These are phyloP conservation scores for Glycine latifolia DNA, from an alignment of 306 rosid species.

Conservation along the genomic window DNA sequence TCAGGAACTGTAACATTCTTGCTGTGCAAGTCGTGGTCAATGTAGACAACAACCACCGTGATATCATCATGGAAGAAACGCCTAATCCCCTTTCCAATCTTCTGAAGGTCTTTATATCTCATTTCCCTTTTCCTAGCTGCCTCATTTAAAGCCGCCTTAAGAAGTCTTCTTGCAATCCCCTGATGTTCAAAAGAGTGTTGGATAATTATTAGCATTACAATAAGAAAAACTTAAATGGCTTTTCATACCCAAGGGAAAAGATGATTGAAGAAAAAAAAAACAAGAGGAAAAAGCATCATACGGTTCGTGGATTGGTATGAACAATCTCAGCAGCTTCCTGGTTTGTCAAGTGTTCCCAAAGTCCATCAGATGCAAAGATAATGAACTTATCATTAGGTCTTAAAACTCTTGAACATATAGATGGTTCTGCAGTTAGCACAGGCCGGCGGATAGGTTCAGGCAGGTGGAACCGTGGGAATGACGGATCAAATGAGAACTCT, in stretches of 20 bases:
- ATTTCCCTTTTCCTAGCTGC: conserved; percentile 77
- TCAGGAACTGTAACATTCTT: conserved; percentile 63
- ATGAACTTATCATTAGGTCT: conserved; percentile 73
- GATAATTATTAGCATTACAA: not conserved
- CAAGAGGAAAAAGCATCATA: conserved; percentile 51
- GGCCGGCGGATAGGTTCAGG: conserved; percentile 76
- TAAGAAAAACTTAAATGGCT: not conserved
- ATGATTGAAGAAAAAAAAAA: not conserved
- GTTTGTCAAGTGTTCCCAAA: conserved; percentile 86
- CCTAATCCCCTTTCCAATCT: conserved; percentile 70
- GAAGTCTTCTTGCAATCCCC: conserved; percentile 84
- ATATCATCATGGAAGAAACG: conserved; percentile 86
- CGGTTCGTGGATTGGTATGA: conserved; percentile 67
- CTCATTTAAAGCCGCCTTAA: conserved; percentile 68
- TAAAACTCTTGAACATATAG: conserved; percentile 66
- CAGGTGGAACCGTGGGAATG: conserved; percentile 80
- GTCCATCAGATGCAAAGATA: conserved; percentile 93
- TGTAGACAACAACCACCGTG: conserved; percentile 75
- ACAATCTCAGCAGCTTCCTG: conserved; percentile 86
- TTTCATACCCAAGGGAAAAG: not conserved
- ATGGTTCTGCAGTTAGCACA: conserved; percentile 86
- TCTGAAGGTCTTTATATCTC: conserved; percentile 80
- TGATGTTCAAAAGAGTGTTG: conserved; percentile 35
- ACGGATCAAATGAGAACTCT: conserved; percentile 81
- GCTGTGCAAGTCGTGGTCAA: conserved; percentile 69